These are phyloP conservation scores for Golubevia pallescens DNA, from an alignment of 1,284 basidiomycete genomes.

Conservation along the genomic window DNA sequence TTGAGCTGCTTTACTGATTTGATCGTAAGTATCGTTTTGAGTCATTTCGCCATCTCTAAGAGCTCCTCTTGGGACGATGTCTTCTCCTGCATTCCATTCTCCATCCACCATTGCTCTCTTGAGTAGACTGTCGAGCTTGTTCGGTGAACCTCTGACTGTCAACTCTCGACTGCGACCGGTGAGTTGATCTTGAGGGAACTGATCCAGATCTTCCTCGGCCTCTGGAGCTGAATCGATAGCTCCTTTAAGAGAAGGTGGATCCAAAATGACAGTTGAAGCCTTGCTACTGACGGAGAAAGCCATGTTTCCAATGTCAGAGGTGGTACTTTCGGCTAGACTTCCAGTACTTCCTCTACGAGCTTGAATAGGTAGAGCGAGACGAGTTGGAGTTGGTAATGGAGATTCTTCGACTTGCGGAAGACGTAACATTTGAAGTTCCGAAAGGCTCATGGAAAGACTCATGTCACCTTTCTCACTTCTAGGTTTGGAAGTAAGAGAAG, in stretches of 20 bases:
- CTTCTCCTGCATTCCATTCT: conserved; percentile 24
- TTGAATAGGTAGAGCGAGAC: neutral
- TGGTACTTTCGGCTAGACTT: neutral
- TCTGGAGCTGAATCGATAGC: neutral
- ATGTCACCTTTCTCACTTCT: neutral
- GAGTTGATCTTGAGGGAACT: neutral
- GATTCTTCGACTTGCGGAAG: neutral
- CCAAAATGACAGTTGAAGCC: neutral
- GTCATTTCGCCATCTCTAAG: conserved; percentile 36
- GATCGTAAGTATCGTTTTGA: conserved; percentile 33
- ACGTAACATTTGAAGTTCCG: neutral
- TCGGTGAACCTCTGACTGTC: neutral
- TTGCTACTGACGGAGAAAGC: neutral
- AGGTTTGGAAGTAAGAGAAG: neutral
- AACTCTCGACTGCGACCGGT: neutral
- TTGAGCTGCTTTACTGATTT: conserved; percentile 29
- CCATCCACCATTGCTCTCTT: conserved; percentile 15
- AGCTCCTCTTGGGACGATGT: conserved; percentile 27
- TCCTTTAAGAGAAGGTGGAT: neutral
- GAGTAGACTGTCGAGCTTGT: neutral
- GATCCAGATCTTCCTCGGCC: neutral
- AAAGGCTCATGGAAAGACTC: neutral
- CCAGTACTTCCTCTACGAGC: neutral
- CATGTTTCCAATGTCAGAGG: neutral
- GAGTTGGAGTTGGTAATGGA: neutral